Evolutionary conservation across 257 asterid genomes (phyloP).

Genomic region (Gardenia jasminoides): DNA sequence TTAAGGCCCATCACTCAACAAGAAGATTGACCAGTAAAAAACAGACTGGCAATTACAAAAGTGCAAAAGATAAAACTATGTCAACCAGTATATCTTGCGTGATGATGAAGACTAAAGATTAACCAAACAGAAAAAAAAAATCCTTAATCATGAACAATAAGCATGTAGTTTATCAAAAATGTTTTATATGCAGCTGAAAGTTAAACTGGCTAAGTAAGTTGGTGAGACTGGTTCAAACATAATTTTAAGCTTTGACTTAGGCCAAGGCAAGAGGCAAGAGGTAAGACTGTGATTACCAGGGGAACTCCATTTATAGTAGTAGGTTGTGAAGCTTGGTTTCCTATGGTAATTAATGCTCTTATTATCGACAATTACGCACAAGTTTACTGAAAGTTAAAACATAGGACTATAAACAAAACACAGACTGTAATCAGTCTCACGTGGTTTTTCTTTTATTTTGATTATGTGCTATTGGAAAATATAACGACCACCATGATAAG

Average conservation of each 20-base stretch:
- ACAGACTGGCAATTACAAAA: background rate
- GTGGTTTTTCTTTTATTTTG: background rate
- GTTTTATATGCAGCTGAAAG: background rate
- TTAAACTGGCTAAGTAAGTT: background rate
- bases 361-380: background rate
- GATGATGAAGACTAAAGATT: too few relatives aligned
- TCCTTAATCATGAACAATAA: too few relatives aligned
- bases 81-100: background rate
- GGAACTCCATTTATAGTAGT: background rate
- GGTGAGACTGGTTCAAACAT: background rate
- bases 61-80: background rate
- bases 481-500: background rate
- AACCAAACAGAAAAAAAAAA: background rate
- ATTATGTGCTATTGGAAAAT: background rate
- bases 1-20: background rate
- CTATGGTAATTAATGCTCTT: background rate
- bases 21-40: constrained; percentile 12
- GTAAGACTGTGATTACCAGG: background rate
- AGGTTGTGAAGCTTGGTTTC: background rate
- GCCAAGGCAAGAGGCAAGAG: constrained; percentile 3
- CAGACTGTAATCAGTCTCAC: background rate
- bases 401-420: background rate
- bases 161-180: too few relatives aligned
- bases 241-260: background rate
- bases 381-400: background rate